Percentiles rank a stretch among this genome's conserved stretches.
These are phyloP conservation scores for Stemphylium vesicarium DNA, from an alignment of 2,329 filamentous ascomycete genomes.

Conservation along the genomic window DNA sequence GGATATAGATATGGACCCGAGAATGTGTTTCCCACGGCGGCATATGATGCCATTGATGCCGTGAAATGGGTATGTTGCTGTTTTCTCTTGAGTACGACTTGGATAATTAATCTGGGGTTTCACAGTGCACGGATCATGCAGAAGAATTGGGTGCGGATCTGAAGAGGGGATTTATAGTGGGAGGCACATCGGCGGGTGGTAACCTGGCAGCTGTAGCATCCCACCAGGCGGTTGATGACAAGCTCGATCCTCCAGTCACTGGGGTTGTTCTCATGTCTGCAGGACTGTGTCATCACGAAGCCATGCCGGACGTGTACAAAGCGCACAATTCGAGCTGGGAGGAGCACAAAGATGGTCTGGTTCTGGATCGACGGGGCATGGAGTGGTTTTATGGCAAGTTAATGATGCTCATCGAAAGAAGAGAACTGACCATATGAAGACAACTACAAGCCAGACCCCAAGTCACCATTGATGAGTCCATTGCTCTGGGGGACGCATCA, in stretches of 20 bases:
- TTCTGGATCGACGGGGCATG: no score
- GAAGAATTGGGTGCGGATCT: not conserved
- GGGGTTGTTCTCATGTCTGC: no score
- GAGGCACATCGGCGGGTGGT: not conserved
- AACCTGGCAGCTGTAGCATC: not conserved
- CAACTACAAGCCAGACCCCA: conserved; percentile 40
- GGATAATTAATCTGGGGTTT: not conserved
- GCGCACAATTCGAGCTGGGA: no score
- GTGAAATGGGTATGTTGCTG: not conserved
- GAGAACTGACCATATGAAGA: not conserved
- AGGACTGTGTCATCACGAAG: no score
- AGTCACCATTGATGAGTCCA: conserved; percentile 34
- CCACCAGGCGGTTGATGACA: no score
- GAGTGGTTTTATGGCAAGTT: no score
- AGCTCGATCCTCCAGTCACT: no score
- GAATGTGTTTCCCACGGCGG: not conserved
- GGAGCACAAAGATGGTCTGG: no score
- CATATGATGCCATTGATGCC: conserved; percentile 1
- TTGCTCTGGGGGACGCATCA: conserved; percentile 29
- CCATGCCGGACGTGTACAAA: no score
- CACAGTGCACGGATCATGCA: not conserved
- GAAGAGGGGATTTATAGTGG: not conserved
- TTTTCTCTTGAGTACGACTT: no score
- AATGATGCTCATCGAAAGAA: no score
- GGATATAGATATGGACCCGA: not conserved